Percentiles rank a stretch among this genome's conserved stretches.
phyloP scores from a whole-genome alignment of 805 yeast species.

The Metschnikowia lunata region DNA sequence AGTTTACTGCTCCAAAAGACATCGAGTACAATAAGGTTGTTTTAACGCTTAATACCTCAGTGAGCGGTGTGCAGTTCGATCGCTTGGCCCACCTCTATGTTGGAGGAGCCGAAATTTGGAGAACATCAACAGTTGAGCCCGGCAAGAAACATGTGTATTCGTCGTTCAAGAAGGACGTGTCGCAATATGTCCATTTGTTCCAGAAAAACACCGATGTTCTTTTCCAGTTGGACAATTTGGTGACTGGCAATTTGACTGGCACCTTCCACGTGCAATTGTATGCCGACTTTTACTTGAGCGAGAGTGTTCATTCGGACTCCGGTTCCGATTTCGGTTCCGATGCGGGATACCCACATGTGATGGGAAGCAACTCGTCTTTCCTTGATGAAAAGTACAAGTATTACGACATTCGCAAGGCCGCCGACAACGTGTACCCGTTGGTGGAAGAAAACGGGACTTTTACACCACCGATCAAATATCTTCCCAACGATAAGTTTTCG shows the following conservation, averaged over 20 bases:
- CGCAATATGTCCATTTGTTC: constrained; percentile 52
- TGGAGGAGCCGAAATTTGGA: constrained; percentile 68
- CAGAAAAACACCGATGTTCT: constrained; percentile 36
- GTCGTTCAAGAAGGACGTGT: constrained; percentile 56
- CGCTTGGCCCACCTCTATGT: constrained; percentile 61
- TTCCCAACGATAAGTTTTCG: constrained; percentile 38
- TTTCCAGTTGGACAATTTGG: constrained; percentile 60
- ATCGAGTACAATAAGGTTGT: constrained; percentile 50
- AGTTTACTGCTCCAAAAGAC: constrained; percentile 40
- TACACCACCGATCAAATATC: constrained; percentile 43
- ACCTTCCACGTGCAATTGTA: constrained; percentile 49
- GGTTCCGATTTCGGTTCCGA: neutral
- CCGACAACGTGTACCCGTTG: constrained; percentile 39
- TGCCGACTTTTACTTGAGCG: constrained; percentile 43
- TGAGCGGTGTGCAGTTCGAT: constrained; percentile 55
- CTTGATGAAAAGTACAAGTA: constrained; percentile 16
- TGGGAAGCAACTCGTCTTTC: neutral
- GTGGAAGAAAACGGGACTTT: constrained; percentile 17
- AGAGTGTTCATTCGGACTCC: constrained; percentile 1
- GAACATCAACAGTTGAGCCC: constrained; percentile 68
- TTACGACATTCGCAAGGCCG: constrained; percentile 30
- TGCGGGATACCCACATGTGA: neutral
- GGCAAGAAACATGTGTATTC: constrained; percentile 42
- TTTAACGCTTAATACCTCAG: constrained; percentile 51
- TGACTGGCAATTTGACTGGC: constrained; percentile 55